These are phyloP conservation scores for Sclerotinia nivalis DNA, from an alignment of 2,329 filamentous ascomycete genomes.

Conservation along the genomic window DNA sequence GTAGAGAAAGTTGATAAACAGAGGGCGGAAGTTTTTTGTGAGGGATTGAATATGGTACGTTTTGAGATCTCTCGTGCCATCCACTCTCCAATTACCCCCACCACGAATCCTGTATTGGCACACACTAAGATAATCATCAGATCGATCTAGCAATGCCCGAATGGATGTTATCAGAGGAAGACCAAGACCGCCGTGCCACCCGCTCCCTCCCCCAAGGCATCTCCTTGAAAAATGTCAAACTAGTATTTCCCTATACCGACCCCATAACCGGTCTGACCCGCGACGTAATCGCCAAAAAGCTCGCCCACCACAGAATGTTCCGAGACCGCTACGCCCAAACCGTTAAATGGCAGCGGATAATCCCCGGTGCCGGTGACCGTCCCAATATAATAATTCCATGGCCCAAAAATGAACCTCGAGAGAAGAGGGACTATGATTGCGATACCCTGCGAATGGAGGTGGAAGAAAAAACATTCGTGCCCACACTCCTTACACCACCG, in stretches of 20 bases:
- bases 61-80: neutral
- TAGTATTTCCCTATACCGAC: conserved; percentile 75
- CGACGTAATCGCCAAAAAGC: conserved; percentile 76
- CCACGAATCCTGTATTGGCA: neutral
- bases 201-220: conserved; percentile 45
- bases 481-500: conserved; percentile 74
- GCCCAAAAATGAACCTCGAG: conserved; percentile 58
- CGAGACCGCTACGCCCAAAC: conserved; percentile 52
- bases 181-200: conserved; percentile 45
- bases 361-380: conserved; percentile 55
- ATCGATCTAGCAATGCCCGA: conserved; percentile 46
- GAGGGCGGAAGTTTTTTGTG: conserved; percentile 60
- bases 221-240: conserved; percentile 71
- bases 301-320: conserved; percentile 55
- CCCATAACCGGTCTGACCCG: conserved; percentile 61
- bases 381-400: conserved; percentile 74
- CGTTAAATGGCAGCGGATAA: conserved; percentile 57
- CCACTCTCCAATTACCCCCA: neutral
- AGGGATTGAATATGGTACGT: conserved; percentile 64
- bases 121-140: conserved; percentile 34
- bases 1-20: conserved; percentile 58
- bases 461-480: conserved; percentile 73
- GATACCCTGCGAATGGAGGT: conserved; percentile 79
- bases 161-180: conserved; percentile 45
- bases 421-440: conserved; percentile 54